Percentiles rank a stretch among this genome's conserved stretches.
phyloP scores from a whole-genome alignment of 495 filamentous ascomycete genomes.

The Aspergillus conjunctus region DNA sequence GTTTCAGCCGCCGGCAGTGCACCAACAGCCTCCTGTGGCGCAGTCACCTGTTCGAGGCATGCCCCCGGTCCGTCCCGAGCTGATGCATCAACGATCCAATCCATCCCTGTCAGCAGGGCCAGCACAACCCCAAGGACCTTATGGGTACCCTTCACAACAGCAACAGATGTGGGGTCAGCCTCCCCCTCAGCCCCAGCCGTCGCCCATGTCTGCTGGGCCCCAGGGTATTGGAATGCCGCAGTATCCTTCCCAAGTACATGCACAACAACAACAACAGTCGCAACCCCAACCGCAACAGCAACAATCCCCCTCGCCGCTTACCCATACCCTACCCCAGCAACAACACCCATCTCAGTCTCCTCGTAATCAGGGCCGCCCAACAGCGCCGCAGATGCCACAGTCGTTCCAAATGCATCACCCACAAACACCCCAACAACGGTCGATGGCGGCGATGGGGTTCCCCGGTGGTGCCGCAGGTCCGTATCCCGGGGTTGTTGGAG shows the following conservation, averaged over 20 bases:
- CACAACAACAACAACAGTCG: conserved; percentile 22
- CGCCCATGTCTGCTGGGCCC: conserved; percentile 44
- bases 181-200: conserved; percentile 57
- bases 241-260: conserved; percentile 45
- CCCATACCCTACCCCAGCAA: conserved; percentile 36
- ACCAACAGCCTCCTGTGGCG: conserved; percentile 42
- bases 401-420: conserved; percentile 54
- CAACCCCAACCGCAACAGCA: conserved; percentile 16
- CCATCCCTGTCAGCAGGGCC: conserved; percentile 43
- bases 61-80: conserved; percentile 46
- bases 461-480: conserved; percentile 39
- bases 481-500: conserved; percentile 42
- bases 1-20: conserved; percentile 37
- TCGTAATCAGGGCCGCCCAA: conserved; percentile 48
- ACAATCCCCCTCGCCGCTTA: conserved; percentile 48
- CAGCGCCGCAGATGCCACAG: conserved; percentile 46
- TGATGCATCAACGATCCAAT: conserved; percentile 49
- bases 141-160: conserved; percentile 50
- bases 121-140: conserved; percentile 44
- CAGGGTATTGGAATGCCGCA: conserved; percentile 50
- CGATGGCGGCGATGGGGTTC: conserved; percentile 49
- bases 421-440: conserved; percentile 62
- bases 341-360: conserved; percentile 52
- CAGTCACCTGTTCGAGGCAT: conserved; percentile 50
- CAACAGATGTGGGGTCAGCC: conserved; percentile 58